Evolutionary conservation across 2,329 filamentous ascomycete species (phyloP), one percentile per base, ranked within the genome.

Genomic region (Paecilomyces dactylethromorphus): DNA sequence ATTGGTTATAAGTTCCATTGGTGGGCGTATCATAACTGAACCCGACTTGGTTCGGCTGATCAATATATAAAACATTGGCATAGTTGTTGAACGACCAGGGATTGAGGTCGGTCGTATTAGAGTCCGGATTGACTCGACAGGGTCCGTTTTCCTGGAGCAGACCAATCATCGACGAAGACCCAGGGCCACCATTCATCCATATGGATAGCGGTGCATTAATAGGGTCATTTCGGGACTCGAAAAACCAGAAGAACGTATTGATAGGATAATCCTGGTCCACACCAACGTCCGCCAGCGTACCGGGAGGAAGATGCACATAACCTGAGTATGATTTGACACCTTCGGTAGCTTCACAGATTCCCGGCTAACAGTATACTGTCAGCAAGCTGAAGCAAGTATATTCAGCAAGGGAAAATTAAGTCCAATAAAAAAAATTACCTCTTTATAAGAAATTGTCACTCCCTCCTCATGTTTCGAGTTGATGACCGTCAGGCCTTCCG

Each of bases 211-310:
- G 78, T 10, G 78, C 76, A 35, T 73, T 76, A 7, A 65, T 61
- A 0, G 76, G 78, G 58, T 79, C 74, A 51, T 79, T 74, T 18
- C 79, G 71, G 4, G 77, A 71, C 62, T 86, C 84, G 64, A 87
- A 82, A 66, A 86, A 87, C 83, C 84, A 85, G 71, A 87, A 88
- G 71, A 86, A 87, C 55, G 82, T 86, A 66, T 85, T 85, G 63
- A 85, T 84, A 1, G 80, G 76, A 63, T 85, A 85, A 58, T 82
- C 69, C 63, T 84, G 82, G 35, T 71, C 64, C 26, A 75, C 72
- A 33, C 68, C 63, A 3, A 76, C 62, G 54, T 80, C 70, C 31
- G 69, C 63, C 52, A 77, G 63, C 1, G 77, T 72, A 29, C 75
- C 76, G 2, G 79, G 77, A 1, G 82, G 82, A 3, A 87, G 76